Base-by-base conservation (phyloP, 108 stramenopile genomes). In the Fistulifera pelliculosa region DNA sequence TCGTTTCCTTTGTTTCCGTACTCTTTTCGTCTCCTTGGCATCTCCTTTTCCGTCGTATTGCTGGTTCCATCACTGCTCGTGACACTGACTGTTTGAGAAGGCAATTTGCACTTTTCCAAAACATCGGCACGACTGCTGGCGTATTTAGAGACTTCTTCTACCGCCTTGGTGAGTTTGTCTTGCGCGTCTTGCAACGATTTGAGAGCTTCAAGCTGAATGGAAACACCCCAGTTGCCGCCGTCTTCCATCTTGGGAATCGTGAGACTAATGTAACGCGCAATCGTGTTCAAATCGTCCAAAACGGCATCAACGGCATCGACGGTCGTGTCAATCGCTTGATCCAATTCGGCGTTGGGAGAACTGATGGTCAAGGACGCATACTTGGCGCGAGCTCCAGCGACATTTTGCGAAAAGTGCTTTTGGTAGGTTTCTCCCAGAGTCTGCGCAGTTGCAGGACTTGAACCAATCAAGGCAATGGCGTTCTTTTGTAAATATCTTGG, bases 221-320 rank as follows among this genome's bases (percentile, higher is more conserved):
- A 83, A 24, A 76, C 74, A 19, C 74, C 74, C 63, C 70, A 76
- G 70, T 94, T 94, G 64, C 86, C 85, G 16, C 92, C 92, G 54
- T 94, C 92, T 61, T 81, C 80, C 66, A 81, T 77, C 35, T 75
- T 60, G 38, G 80, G 80, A 56, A 81, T 60, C 22, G 76, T 61
- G 44, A 81, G 49, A 19, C 47, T 52, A 21, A 76, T 52, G 45
- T 57, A 76, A 13, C 43, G 38, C 25, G 64, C 68, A 5, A 66
- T 16, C 6, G 27, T 25, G 2, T 17, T 19, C 52, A 60, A 23
- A 22, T 38, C 43, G 15, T 25, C 59, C 16, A 49, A 43, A 0
- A 62, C 49, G 3, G 53, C 27, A 13, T 63, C 42, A 14, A 76
- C 16, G 23, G 35, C 54, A 53, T 76, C 69, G n/a, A 68, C 19